Evolutionary conservation across 371 early-diverging fungal genomes (phyloP), one percentile per base, ranked within the genome.

Genomic region (Mucor ambiguus): DNA sequence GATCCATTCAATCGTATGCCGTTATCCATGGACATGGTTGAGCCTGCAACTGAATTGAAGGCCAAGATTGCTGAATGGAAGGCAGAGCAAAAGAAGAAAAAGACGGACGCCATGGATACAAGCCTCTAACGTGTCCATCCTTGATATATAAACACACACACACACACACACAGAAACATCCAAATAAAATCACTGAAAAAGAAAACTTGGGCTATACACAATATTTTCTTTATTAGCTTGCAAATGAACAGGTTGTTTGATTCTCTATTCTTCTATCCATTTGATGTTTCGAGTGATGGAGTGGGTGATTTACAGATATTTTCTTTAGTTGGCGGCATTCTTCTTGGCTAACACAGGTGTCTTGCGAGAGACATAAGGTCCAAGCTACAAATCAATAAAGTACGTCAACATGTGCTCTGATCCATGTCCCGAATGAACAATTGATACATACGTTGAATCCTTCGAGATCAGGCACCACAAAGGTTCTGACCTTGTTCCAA

Each of bases 1-100:
- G 99, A 99, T 86, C 99, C 99, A 18, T 97, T 96, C 74, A 98
- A 96, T 74, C 90, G 97, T 58, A 85, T 85, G 60, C 92, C 93
- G n/a, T 82, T 98, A 41, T 79, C 86, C 3, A 92, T 94, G 67
- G 89, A 88, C 14, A 89, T 90, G 85, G 87, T 95, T 3, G 75
- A 89, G 59, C 92, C 92, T 75, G 82, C 72, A 32, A 61, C 73
- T 41, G 83, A 78, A 32, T 71, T 90, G 38, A 81, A 83, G 63
- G 72, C 63, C 32, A 79, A 74, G 55, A 89, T 89, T 38, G 38
- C 58, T 4, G 73, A 66, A 37, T 88, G 87, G 87, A 79, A 69
- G 65, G 61, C 64, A 9, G 69, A 79, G 22, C 81, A 78, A 62
- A 81, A 79, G 59, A 57, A 22, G 28, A 71, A 65, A 46, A 72